Evolutionary conservation across 495 filamentous ascomycete genomes (phyloP), one percentile per base, ranked within the genome.

Genomic region (Glonium stellatum): DNA sequence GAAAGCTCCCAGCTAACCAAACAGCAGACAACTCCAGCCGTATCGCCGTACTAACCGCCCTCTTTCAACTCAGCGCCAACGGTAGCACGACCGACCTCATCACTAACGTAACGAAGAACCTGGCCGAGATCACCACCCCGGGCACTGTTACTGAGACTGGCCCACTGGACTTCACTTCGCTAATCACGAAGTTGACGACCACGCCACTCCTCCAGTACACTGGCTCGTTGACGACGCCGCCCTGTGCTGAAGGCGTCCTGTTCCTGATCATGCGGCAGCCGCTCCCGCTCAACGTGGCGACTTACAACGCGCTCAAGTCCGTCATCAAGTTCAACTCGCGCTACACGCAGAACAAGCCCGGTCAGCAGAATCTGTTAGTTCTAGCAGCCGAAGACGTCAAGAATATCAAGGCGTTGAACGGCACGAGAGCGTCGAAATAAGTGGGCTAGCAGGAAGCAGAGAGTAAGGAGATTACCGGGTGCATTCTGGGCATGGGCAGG

Each of bases 201-300:
- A 77, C 78, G 27, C 67, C 68, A 19, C 73, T 87, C 62, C 80
- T 77, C 63, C 69, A 77, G 37, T 87, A 87, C 70, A 70, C 72
- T 0, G 85, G 85, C 49, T 85, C 82, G 0, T 78, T 88, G 19
- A 88, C 85, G 36, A 87, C 85, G 4, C 85, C 85, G 37, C 85
- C 85, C 0, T 88, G 85, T 74, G 75, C 75, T 23, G 84, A 88
- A 70, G 78, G 76, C 23, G 74, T 87, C 42, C 72, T 67, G 21
- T 87, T 83, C 76, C 77, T 80, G 56, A 74, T 87, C 42, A 78
- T 78, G 58, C 72, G 76, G 15, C 61, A 80, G 58, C 77, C 79
- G 31, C 67, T 87, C 13, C 60, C 63, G 37, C 64, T 87, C 42
- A 75, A 81, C 51, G 75, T 81, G 13, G 65, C 73, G 37, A 82